Evolutionary conservation across 352 stramenopile species (phyloP).

Genomic region (Aphanomyces euteiches): DNA sequence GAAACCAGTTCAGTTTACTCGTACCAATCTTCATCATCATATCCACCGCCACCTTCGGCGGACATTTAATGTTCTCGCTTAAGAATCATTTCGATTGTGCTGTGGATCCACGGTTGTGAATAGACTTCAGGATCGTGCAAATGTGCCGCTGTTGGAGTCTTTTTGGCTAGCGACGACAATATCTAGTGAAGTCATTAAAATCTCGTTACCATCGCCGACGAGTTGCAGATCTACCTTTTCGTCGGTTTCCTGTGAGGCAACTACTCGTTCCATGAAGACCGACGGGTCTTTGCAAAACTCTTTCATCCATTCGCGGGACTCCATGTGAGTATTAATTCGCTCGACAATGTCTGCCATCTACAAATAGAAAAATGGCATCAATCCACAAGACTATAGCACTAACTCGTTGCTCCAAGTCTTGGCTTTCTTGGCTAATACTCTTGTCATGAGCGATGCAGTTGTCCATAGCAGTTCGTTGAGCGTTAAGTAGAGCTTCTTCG

Average conservation of each 20-base stretch:
- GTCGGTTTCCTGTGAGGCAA: conserved; percentile 21
- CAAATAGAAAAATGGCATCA: background rate
- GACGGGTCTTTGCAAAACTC: conserved; percentile 20
- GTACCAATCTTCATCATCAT: conserved; percentile 6
- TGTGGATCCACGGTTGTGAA: conserved; percentile 24
- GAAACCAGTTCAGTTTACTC: conserved; percentile 2
- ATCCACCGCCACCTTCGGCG: conserved; percentile 11
- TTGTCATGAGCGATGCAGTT: background rate
- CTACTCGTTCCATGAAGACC: conserved; percentile 23
- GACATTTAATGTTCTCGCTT: conserved; percentile 25
- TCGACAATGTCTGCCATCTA: conserved; percentile 22
- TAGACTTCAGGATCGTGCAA: conserved; percentile 11
- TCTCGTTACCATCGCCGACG: background rate
- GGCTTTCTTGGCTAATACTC: background rate
- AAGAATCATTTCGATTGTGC: conserved; percentile 26
- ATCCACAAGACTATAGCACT: background rate
- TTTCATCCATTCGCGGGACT: conserved; percentile 5
- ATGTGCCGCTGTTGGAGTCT: background rate
- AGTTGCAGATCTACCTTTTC: conserved; percentile 18
- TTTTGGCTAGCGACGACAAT: background rate
- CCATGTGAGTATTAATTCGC: conserved; percentile 16
- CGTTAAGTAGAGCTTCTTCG: background rate
- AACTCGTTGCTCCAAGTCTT: conserved; percentile 15
- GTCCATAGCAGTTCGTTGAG: background rate
- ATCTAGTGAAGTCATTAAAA: conserved; percentile 1